Conservation (phyloP, 805 yeast genomes). For the Cyberlindnera suaveolens region DNA sequence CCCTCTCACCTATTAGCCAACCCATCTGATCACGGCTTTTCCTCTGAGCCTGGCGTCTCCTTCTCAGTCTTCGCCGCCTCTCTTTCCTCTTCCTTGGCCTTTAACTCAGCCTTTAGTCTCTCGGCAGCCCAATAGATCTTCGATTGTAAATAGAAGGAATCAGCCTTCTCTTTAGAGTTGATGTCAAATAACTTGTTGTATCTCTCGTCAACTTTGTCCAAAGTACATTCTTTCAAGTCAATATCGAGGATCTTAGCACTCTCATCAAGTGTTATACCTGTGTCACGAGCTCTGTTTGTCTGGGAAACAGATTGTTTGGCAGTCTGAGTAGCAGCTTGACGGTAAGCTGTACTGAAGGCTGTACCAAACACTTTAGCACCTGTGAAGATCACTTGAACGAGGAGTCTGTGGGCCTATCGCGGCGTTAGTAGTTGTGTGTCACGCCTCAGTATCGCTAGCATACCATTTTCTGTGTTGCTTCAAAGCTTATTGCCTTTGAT, state of each 20-base stretch:
- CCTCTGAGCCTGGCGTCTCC: conserved; percentile 4
- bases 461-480: background rate
- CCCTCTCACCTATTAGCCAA: background rate
- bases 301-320: conserved; percentile 60
- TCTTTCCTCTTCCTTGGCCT: conserved; percentile 41
- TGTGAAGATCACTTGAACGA: conserved; percentile 84
- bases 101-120: conserved; percentile 73
- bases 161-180: conserved; percentile 92
- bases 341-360: conserved; percentile 95
- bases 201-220: conserved; percentile 59
- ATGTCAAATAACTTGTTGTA: conserved; percentile 81
- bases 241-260: conserved; percentile 87
- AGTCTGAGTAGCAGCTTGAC: conserved; percentile 93
- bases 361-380: conserved; percentile 95
- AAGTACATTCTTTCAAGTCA: conserved; percentile 48
- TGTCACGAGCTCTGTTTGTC: conserved; percentile 39
- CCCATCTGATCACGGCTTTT: conserved; percentile 2
- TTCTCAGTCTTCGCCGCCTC: conserved; percentile 15
- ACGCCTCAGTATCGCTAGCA: background rate
- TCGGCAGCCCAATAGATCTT: conserved; percentile 95
- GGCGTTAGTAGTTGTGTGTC: background rate
- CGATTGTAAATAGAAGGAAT: conserved; percentile 87
- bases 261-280: conserved; percentile 84
- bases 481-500: too few species aligned
- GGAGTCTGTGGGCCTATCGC: conserved; percentile 76